A percentile compares a stretch with the other conserved stretches of the same genome.
These are phyloP conservation scores for Rhodotorula sp. DNA, from an alignment of 1,284 basidiomycete species.

Conservation along the genomic window DNA sequence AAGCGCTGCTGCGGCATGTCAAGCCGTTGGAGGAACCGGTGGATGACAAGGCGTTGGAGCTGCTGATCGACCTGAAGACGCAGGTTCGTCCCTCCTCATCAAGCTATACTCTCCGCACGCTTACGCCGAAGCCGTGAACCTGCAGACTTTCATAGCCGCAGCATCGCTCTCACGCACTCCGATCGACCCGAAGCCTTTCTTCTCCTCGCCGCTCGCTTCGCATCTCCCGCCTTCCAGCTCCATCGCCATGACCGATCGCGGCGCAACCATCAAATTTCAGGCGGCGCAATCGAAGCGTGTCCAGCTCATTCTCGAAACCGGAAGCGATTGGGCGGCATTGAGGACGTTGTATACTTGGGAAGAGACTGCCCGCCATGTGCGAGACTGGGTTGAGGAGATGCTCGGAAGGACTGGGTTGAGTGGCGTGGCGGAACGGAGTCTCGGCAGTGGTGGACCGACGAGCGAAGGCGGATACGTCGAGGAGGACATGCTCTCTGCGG, in stretches of 20 bases:
- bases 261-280: not conserved
- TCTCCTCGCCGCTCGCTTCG: not conserved
- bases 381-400: conserved; percentile 9
- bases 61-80: conserved; percentile 20
- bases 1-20: conserved; percentile 10
- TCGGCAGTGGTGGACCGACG: not conserved
- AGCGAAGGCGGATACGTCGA: not conserved
- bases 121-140: not conserved
- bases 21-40: conserved; percentile 6
- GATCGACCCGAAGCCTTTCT: not conserved
- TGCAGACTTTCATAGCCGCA: conserved; percentile 20
- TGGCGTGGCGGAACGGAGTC: too few species aligned
- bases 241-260: conserved; percentile 5
- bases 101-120: too few species aligned
- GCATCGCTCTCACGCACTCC: conserved; percentile 2
- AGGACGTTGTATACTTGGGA: conserved; percentile 16
- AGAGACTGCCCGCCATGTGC: not conserved
- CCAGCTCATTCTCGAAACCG: not conserved
- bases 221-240: conserved; percentile 2
- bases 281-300: not conserved
- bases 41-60: conserved; percentile 3
- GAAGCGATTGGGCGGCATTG: conserved; percentile 10
- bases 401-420: not conserved
- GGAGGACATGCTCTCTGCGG: not conserved
- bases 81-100: too few species aligned